Conservation (phyloP, 2,329 filamentous ascomycete species). For the Herpotrichia juniperi region DNA sequence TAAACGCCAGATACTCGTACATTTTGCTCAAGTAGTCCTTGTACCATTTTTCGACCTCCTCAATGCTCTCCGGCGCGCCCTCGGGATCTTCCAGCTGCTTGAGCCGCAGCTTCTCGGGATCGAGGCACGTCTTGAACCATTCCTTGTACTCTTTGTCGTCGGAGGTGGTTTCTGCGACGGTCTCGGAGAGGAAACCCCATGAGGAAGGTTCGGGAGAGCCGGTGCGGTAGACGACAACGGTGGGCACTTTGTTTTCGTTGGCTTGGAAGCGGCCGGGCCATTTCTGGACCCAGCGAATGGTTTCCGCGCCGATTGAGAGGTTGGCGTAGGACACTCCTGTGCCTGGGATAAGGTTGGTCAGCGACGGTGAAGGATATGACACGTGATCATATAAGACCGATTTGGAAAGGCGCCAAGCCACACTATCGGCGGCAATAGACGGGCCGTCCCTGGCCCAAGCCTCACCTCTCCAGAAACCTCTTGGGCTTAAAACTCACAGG, state of each 20-base stretch:
- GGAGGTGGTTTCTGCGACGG: constrained; percentile 42
- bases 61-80: constrained; percentile 49
- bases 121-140: constrained; percentile 64
- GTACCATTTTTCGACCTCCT: constrained; percentile 55
- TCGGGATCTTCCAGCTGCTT: constrained; percentile 53
- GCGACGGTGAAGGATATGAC: background rate
- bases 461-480: background rate
- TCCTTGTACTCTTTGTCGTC: constrained; percentile 48
- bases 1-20: constrained; percentile 55
- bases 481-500: constrained; percentile 33
- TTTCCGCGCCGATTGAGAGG: constrained; percentile 40
- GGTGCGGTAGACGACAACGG: constrained; percentile 56
- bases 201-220: constrained; percentile 47
- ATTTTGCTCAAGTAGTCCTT: constrained; percentile 58
- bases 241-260: constrained; percentile 63
- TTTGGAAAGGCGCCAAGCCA: background rate
- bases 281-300: constrained; percentile 49
- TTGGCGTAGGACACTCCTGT: constrained; percentile 48
- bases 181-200: constrained; percentile 61
- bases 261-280: constrained; percentile 61
- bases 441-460: background rate
- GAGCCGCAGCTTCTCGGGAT: constrained; percentile 51
- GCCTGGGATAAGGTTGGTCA: constrained; percentile 18
- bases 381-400: background rate
- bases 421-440: background rate